Conservation (phyloP, 495 filamentous ascomycete genomes). For the Chlorociboria aeruginascens region DNA sequence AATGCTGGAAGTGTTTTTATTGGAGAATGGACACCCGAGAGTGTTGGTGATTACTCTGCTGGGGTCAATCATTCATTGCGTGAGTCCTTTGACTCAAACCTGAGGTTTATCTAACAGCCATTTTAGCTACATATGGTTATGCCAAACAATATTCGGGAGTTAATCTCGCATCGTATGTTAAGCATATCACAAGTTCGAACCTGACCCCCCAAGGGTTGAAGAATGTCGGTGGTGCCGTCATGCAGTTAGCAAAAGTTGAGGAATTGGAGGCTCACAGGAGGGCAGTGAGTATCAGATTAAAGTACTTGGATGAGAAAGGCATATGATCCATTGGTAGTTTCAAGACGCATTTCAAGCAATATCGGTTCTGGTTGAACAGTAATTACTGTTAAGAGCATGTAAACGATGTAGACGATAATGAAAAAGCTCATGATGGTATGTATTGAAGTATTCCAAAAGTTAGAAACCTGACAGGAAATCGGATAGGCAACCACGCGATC, state of each 20-base stretch:
- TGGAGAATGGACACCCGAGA: slow-evolving; percentile 91
- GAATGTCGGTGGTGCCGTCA: slow-evolving; percentile 78
- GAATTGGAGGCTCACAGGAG: slow-evolving; percentile 89
- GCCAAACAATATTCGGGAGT: slow-evolving; percentile 97
- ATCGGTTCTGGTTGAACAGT: no score
- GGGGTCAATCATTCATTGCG: slow-evolving; percentile 95
- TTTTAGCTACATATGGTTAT: slow-evolving; percentile 88
- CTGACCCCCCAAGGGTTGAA: slow-evolving; percentile 73
- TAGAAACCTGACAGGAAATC: no score
- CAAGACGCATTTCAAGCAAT: no score
- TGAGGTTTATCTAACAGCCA: not conserved
- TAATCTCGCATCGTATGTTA: slow-evolving; percentile 87
- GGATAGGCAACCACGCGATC: no score
- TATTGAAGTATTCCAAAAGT: no score
- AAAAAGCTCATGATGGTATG: no score
- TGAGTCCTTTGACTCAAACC: slow-evolving; percentile 37
- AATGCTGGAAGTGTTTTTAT: slow-evolving; percentile 95
- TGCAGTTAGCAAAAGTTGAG: slow-evolving; percentile 88
- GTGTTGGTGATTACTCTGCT: slow-evolving; percentile 93
- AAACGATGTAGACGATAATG: no score
- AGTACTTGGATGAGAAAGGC: slow-evolving; percentile 40
- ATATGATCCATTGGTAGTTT: slow-evolving; percentile 1
- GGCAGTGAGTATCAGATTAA: slow-evolving; percentile 79
- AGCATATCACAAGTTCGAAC: slow-evolving; percentile 90
- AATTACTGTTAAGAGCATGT: no score